A percentile compares a stretch with the other conserved stretches of the same genome.
These are phyloP conservation scores for Jaminaea rosea DNA, from an alignment of 1,284 basidiomycete genomes.

Conservation along the genomic window DNA sequence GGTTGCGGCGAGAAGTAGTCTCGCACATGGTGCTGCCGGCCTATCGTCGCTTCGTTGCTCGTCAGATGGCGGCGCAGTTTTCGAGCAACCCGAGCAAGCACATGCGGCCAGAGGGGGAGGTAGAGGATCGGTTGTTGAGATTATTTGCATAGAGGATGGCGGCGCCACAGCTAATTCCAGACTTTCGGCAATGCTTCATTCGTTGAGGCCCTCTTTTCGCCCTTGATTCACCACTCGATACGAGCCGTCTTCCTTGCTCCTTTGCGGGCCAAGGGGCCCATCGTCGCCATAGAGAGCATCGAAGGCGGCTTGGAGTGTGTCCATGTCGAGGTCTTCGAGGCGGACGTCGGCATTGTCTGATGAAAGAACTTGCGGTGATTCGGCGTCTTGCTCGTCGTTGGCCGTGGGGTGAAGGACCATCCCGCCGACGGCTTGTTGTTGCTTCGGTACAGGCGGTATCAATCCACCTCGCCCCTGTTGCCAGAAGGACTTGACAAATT, in stretches of 20 bases:
- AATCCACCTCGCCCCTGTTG: too few species aligned
- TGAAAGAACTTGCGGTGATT: neutral
- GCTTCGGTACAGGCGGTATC: neutral
- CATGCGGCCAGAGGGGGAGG: neutral
- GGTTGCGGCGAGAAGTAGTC: conserved; percentile 22
- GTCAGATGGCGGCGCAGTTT: conserved; percentile 28
- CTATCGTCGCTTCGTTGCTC: conserved; percentile 27
- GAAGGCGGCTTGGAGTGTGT: neutral
- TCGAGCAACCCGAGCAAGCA: neutral
- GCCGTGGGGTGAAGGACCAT: neutral
- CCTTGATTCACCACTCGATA: neutral
- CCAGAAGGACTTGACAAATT: neutral
- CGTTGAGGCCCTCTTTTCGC: neutral
- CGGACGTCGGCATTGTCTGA: neutral
- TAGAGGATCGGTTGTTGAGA: neutral
- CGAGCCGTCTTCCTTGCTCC: neutral
- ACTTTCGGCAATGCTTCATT: neutral
- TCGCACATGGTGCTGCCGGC: conserved; percentile 33
- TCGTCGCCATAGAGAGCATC: neutral
- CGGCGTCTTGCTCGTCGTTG: neutral
- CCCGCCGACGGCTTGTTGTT: neutral
- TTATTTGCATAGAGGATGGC: too few species aligned
- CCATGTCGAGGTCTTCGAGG: neutral
- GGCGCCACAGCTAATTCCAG: too few species aligned
- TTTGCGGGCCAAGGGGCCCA: neutral